Evolutionary conservation across 805 yeast genomes (phyloP), one percentile per base, ranked within the genome.

Genomic region (Pichia exigua): DNA sequence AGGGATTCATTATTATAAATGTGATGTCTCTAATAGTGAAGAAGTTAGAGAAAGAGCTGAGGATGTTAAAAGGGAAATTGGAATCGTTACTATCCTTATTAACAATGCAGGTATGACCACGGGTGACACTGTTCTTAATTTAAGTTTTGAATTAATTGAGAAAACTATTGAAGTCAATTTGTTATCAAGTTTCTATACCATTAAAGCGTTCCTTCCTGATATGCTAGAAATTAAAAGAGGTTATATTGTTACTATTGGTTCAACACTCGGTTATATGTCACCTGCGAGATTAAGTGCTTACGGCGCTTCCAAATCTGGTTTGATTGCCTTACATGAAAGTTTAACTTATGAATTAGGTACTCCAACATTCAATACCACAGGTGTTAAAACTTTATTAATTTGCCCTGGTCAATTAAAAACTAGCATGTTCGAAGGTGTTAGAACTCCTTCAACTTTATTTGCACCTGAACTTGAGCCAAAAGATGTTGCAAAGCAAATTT

Each of bases 381-480:
- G 87, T 10, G 78, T 92, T 18, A 82, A 82, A 57, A 84, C 95
- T 0, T 68, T 92, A 51, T 70, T 92, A 38, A 74, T 92, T 0
- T 83, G 94, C 58, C 95, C 97, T 0, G 98, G 98, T 0, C 97
- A 92, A 63, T 65, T 92, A 55, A 77, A 74, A 46, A 89, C 97
- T 0, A 60, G 64, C 2, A 77, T 92, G 88, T 92, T 92, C 64
- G 71, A 72, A 18, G 82, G 83, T 2, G 87, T 92, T 7, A 55
- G 67, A 30, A 51, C 96, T 0, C 97, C 97, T 0, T 82, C 87
- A 12, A 69, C 74, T 3, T 57, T 84, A 5, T 64, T 91, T 9
- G 98, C 98, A 0, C 98, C 97, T 0, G 87, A 85, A 54, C 71
- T 91, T 39, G 83, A 84, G 18, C 90, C 94, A 0, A 61, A 60